Percentiles rank a stretch among this genome's conserved stretches.
phyloP scores from a whole-genome alignment of 306 rosid genomes.

The Ceratonia siliqua region DNA sequence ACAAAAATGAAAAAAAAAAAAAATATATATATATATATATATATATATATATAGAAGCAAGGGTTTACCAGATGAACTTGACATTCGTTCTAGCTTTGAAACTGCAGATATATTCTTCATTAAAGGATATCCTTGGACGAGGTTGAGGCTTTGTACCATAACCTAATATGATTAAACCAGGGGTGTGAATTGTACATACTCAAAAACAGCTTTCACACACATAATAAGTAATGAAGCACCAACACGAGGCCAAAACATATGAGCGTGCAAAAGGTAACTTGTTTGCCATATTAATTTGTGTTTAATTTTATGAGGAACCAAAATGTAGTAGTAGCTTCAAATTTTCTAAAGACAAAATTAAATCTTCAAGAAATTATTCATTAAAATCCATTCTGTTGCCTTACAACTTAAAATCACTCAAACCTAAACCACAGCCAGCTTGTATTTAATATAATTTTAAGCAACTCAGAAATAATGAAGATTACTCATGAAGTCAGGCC shows the following conservation, averaged over 20 bases:
- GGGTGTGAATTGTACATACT: background rate
- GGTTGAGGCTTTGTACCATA: constrained; percentile 53
- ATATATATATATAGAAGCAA: background rate
- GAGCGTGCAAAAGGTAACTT: background rate
- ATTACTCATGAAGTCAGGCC: background rate
- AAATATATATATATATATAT: too few species aligned
- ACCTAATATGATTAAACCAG: constrained; percentile 42
- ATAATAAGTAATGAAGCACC: background rate
- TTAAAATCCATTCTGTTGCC: background rate
- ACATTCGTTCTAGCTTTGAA: constrained; percentile 1
- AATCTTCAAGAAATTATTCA: background rate
- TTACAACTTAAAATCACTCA: background rate
- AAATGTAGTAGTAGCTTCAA: background rate
- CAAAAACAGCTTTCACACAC: constrained; percentile 10
- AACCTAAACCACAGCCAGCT: background rate
- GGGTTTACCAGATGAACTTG: constrained; percentile 36
- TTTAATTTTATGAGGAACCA: background rate
- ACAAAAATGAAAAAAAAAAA: too few species aligned
- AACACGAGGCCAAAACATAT: constrained; percentile 9
- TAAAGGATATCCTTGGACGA: constrained; percentile 43
- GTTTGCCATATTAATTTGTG: background rate
- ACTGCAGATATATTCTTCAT: background rate
- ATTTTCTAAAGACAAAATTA: background rate
- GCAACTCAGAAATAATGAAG: background rate
- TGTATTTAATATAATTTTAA: too few species aligned